Evolutionary conservation across 164 flowering plant species (phyloP).

Genomic region (Vitis rotundifolia): DNA sequence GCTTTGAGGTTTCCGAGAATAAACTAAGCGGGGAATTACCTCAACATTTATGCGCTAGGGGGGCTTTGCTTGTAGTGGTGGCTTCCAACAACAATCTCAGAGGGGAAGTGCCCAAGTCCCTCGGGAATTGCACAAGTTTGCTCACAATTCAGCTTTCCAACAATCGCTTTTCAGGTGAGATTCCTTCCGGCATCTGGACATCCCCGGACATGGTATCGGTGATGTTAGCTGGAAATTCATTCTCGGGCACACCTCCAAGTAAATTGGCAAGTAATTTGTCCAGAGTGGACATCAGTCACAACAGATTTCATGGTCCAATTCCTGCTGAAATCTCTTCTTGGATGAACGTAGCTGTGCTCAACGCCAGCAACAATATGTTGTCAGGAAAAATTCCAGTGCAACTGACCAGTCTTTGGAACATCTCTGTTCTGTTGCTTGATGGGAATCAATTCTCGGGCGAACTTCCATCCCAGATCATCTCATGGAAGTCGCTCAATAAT

Average conservation of each 20-base stretch:
- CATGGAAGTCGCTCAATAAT: constrained; percentile 48
- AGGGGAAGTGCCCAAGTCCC: constrained; percentile 60
- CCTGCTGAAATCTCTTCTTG: constrained; percentile 32
- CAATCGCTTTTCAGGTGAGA: constrained; percentile 58
- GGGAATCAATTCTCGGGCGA: constrained; percentile 62
- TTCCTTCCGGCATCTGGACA: no score
- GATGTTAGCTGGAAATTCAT: no score
- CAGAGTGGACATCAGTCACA: constrained; percentile 48
- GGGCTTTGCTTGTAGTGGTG: constrained; percentile 36
- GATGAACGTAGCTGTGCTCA: constrained; percentile 35
- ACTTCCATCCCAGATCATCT: constrained; percentile 50
- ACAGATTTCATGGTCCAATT: constrained; percentile 58
- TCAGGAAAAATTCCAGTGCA: constrained; percentile 52
- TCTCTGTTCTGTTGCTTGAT: constrained; percentile 47
- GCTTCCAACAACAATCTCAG: constrained; percentile 54
- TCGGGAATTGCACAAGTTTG: constrained; percentile 53
- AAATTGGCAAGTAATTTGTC: constrained; percentile 46
- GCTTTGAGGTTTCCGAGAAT: constrained; percentile 46
- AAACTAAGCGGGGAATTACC: constrained; percentile 46
- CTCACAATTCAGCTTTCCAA: constrained; percentile 29
- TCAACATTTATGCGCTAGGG: constrained; percentile 38
- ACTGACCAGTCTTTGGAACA: constrained; percentile 36
- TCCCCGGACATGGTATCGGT: no score
- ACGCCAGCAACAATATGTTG: constrained; percentile 57
- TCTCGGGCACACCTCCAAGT: constrained; percentile 51